Evolutionary conservation across 2,329 filamentous ascomycete species (phyloP).

Genomic region (Simplicillium sp.): DNA sequence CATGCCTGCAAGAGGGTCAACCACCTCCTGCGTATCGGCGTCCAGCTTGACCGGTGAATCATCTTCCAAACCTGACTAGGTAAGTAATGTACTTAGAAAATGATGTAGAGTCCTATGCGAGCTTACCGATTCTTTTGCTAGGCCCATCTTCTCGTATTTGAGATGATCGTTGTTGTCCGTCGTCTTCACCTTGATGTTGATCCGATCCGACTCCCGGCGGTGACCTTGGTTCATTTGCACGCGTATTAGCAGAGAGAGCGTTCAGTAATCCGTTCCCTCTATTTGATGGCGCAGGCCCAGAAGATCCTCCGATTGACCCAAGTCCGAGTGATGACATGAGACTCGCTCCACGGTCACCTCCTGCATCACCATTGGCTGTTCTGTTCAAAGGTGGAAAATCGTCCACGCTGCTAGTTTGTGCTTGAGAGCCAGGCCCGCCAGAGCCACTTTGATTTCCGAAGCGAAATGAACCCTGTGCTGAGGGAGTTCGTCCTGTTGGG

Average conservation of each 20-base stretch:
- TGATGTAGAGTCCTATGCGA: too few relatives aligned
- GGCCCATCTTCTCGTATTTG: too few relatives aligned
- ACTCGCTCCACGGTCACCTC: constrained; percentile 41
- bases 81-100: too few relatives aligned
- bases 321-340: constrained; percentile 47
- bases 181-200: not conserved
- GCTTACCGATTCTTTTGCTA: too few relatives aligned
- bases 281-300: constrained; percentile 25
- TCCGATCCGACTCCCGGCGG: constrained; percentile 32
- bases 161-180: not conserved
- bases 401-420: constrained; percentile 39
- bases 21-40: constrained; percentile 33
- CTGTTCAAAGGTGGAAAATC: constrained; percentile 55
- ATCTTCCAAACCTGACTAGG: too few relatives aligned
- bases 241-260: constrained; percentile 50
- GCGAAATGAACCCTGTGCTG: constrained; percentile 39
- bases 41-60: constrained; percentile 20
- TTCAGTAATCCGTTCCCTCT: constrained; percentile 54
- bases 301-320: constrained; percentile 31
- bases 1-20: constrained; percentile 54
- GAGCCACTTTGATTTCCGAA: constrained; percentile 38
- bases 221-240: constrained; percentile 38
- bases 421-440: constrained; percentile 31
- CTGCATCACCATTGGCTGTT: constrained; percentile 47
- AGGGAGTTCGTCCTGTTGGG: constrained; percentile 28